Percentiles rank a stretch among this genome's conserved stretches.
phyloP scores from a whole-genome alignment of 2,329 filamentous ascomycete species.

The Nothophaeocryptopus gaeumannii region DNA sequence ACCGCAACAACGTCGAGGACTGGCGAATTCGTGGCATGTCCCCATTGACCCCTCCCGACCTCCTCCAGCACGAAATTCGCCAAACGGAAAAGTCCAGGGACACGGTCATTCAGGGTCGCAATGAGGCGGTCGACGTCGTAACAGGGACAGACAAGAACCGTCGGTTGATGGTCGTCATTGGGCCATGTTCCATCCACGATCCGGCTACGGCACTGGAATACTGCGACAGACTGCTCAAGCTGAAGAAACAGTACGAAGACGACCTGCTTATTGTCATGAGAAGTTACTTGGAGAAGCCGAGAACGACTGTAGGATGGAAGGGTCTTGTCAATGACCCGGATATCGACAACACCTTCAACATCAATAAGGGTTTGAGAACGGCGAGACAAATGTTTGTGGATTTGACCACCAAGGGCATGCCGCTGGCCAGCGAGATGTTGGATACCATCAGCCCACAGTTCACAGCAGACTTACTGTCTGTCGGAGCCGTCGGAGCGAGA shows the following conservation, averaged over 20 bases:
- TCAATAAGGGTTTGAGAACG: slow-evolving; percentile 91
- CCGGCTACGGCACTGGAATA: slow-evolving; percentile 87
- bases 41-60: slow-evolving; percentile 80
- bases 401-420: slow-evolving; percentile 88
- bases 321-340: slow-evolving; percentile 98
- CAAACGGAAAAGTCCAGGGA: slow-evolving; percentile 50
- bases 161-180: slow-evolving; percentile 75
- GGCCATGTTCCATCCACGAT: slow-evolving; percentile 97
- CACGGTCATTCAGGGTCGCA: slow-evolving; percentile 59
- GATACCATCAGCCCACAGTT: slow-evolving; percentile 98
- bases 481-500: slow-evolving; percentile 90
- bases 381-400: slow-evolving; percentile 91
- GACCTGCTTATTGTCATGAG: slow-evolving; percentile 96
- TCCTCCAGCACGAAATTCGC: slow-evolving; percentile 90
- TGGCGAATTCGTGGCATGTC: slow-evolving; percentile 61
- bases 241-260: slow-evolving; percentile 84
- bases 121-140: slow-evolving; percentile 60
- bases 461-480: slow-evolving; percentile 83
- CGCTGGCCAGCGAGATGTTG: slow-evolving; percentile 94
- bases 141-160: slow-evolving; percentile 57
- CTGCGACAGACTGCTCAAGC: slow-evolving; percentile 74
- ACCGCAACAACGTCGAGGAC: slow-evolving; percentile 50
- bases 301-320: slow-evolving; percentile 98
- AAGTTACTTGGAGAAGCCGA: slow-evolving; percentile 96
- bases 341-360: slow-evolving; percentile 97